Percentiles rank a stretch among this genome's conserved stretches.
These are phyloP conservation scores for Bruguiera gymnorhiza DNA, from an alignment of 345 rosid species.

Conservation along the genomic window DNA sequence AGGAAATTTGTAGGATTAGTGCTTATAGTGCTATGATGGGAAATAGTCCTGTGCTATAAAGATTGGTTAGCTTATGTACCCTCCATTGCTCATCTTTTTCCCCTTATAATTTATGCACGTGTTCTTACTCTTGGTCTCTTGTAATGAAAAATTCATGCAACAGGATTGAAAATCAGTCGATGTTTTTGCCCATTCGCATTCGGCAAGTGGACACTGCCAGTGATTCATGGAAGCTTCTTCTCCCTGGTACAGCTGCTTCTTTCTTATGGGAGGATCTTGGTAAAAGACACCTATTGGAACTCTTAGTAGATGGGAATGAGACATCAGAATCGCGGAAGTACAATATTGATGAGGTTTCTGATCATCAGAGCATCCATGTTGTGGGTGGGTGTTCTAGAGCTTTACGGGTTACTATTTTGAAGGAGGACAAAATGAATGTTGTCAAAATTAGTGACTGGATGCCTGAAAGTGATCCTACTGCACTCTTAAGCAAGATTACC, in stretches of 20 bases:
- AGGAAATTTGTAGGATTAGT: not conserved
- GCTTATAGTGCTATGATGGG: too few relatives aligned
- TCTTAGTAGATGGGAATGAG: conserved; percentile 72
- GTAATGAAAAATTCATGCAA: conserved; percentile 22
- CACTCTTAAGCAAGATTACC: conserved; percentile 32
- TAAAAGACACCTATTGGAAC: conserved; percentile 61
- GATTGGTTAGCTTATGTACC: not conserved
- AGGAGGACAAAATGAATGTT: conserved; percentile 79
- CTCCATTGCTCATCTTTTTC: not conserved
- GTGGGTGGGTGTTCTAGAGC: conserved; percentile 62
- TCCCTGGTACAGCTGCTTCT: conserved; percentile 83
- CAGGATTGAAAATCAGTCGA: conserved; percentile 94
- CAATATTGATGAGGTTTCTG: conserved; percentile 79
- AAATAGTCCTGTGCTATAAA: not conserved
- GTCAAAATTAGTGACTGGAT: conserved; percentile 85
- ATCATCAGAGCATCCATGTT: conserved; percentile 58
- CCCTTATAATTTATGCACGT: conserved; percentile 6
- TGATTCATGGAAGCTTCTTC: conserved; percentile 87
- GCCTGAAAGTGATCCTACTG: conserved; percentile 76
- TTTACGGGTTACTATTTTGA: conserved; percentile 67
- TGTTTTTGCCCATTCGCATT: conserved; percentile 75
- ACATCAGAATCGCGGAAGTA: conserved; percentile 51
- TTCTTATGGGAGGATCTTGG: conserved; percentile 98
- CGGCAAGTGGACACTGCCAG: conserved; percentile 73
- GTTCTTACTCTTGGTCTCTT: not conserved